Percentiles rank a stretch among this genome's conserved stretches.
Conservation (phyloP, 257 asterid genomes). For the Perilla frutescens region DNA sequence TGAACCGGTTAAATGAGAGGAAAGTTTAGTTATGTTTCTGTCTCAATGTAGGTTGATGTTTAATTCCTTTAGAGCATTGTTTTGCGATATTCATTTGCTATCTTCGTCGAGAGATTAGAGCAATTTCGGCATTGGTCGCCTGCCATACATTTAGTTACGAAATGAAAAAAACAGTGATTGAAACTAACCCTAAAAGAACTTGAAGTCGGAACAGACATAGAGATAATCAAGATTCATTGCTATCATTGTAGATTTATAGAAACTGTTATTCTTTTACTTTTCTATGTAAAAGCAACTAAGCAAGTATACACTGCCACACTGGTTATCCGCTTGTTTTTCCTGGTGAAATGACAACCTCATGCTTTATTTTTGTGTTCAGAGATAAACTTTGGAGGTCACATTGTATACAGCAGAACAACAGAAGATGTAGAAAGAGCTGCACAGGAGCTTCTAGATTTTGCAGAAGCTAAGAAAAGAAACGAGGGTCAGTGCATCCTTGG, state of each 20-base stretch:
- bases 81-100: not conserved
- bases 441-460: constrained; percentile 68
- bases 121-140: not conserved
- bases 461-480: constrained; percentile 61
- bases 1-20: constrained; percentile 5
- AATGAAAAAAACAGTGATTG: not conserved
- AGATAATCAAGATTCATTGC: not conserved
- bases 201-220: not conserved
- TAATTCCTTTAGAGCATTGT: not conserved
- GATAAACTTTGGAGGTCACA: constrained; percentile 67
- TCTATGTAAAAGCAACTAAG: not conserved
- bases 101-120: not conserved
- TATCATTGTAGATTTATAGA: not conserved
- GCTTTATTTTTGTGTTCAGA: constrained; percentile 42
- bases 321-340: constrained; percentile 12
- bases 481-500: constrained; percentile 75
- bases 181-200: not conserved
- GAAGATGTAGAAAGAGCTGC: constrained; percentile 86
- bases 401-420: constrained; percentile 69
- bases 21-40: not conserved
- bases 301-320: not conserved
- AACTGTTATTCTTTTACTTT: not conserved
- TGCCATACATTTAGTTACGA: constrained; percentile 9
- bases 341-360: not conserved
- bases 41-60: not conserved